Conservation (phyloP, 2,329 filamentous ascomycete species). For the Calonectria pseudoreteaudii region DNA sequence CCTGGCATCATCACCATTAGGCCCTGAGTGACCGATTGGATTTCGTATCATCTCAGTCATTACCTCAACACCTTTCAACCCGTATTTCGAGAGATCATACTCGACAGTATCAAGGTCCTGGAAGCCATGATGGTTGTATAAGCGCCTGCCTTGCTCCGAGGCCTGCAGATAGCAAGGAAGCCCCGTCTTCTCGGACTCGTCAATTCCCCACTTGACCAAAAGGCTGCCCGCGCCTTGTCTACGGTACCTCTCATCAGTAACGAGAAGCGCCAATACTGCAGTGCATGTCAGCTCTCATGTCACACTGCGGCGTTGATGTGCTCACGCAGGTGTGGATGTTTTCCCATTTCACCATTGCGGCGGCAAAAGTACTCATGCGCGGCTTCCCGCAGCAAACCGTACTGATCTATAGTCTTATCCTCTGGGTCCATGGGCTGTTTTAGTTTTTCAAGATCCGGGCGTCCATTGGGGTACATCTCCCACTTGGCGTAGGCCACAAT, state of each 20-base stretch:
- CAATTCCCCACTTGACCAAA: neutral
- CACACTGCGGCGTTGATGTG: too few relatives aligned
- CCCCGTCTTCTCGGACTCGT: neutral
- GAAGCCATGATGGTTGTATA: neutral
- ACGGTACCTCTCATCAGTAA: neutral
- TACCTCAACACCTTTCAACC: neutral
- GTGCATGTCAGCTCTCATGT: neutral
- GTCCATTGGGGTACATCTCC: neutral
- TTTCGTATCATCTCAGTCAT: neutral
- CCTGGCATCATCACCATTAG: neutral
- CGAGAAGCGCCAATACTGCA: neutral
- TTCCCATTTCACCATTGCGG: neutral
- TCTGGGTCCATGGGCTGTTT: neutral
- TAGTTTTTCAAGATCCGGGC: neutral
- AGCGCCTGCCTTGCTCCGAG: neutral
- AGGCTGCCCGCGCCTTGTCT: neutral
- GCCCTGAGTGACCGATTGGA: neutral
- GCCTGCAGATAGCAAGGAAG: neutral
- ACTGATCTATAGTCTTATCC: neutral
- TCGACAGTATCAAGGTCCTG: neutral
- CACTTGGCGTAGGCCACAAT: neutral
- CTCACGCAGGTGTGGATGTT: neutral
- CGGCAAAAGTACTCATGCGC: neutral
- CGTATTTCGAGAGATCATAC: neutral
- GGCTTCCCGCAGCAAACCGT: neutral